These are phyloP conservation scores for Globisporangium heterothallicum DNA, from an alignment of 352 stramenopile genomes.

Conservation along the genomic window DNA sequence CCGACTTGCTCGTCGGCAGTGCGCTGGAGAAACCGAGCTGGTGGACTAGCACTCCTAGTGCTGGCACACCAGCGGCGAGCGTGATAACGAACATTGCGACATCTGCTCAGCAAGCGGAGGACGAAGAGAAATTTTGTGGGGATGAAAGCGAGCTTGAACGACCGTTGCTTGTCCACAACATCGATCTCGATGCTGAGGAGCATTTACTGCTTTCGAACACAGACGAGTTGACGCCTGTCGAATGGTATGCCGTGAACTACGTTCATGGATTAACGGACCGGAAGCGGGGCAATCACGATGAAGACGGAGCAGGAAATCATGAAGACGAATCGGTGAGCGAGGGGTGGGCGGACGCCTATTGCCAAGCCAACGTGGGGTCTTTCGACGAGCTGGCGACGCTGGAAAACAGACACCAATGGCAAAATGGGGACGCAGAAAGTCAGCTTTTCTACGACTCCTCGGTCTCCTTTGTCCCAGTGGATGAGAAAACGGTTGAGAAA, in stretches of 20 bases:
- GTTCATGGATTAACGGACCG: conserved; percentile 60
- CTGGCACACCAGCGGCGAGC: conserved; percentile 20
- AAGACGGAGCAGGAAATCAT: conserved; percentile 6
- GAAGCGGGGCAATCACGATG: conserved; percentile 24
- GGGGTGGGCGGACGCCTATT: conserved; percentile 11
- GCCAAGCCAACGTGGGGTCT: conserved; percentile 25
- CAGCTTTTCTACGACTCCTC: conserved; percentile 36
- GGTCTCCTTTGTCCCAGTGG: conserved; percentile 9
- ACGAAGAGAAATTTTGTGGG: conserved; percentile 40
- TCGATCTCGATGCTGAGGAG: conserved; percentile 73
- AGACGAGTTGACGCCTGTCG: conserved; percentile 75
- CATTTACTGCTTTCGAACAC: conserved; percentile 79
- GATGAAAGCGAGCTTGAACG: conserved; percentile 32
- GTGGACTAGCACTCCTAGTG: conserved; percentile 46
- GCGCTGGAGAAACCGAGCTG: conserved; percentile 61
- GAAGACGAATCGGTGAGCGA: conserved; percentile 19
- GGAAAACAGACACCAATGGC: conserved; percentile 31
- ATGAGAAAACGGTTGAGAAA: conserved; percentile 30
- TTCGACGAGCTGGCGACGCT: conserved; percentile 38
- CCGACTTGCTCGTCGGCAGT: conserved; percentile 28
- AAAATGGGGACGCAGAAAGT: conserved; percentile 34
- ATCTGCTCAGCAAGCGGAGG: conserved; percentile 35
- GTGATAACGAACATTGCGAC: conserved; percentile 24
- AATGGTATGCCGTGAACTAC: conserved; percentile 84
- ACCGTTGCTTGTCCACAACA: conserved; percentile 49